Conservation (phyloP, 306 rosid genomes). For the Castanopsis chinensis region DNA sequence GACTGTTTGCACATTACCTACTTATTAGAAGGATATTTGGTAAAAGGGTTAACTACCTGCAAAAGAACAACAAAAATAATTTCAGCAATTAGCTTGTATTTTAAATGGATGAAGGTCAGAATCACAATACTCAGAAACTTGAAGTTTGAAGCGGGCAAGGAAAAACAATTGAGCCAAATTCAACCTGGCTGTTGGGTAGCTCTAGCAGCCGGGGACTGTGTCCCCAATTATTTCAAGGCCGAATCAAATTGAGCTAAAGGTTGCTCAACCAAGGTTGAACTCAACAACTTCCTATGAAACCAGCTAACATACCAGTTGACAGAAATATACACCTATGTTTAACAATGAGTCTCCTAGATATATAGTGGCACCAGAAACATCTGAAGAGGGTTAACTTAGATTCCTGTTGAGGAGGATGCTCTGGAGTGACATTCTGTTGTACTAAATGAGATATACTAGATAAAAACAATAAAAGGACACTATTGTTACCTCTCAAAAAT, state of each 20-base stretch:
- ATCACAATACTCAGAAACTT: not conserved
- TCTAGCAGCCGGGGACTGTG: not conserved
- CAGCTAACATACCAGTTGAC: not conserved
- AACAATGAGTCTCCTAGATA: not conserved
- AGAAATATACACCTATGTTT: not conserved
- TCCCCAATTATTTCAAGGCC: not conserved
- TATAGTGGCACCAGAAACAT: not conserved
- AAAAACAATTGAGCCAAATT: not conserved
- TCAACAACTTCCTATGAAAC: not conserved
- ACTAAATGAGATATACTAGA: not conserved
- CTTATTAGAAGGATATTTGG: slow-evolving; percentile 86
- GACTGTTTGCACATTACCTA: not conserved
- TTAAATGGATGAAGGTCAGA: slow-evolving; percentile 12
- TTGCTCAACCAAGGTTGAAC: not conserved
- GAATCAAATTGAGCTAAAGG: not conserved
- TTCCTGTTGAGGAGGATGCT: not conserved
- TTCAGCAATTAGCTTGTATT: slow-evolving; percentile 14
- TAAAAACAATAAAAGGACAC: not conserved
- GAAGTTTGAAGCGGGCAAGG: not conserved
- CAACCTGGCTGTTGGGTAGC: not conserved
- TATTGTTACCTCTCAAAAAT: not conserved
- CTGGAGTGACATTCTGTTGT: not conserved
- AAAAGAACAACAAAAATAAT: slow-evolving; percentile 21
- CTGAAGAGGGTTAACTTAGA: not conserved
- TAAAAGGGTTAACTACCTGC: slow-evolving; percentile 98